Evolutionary conservation across 2,329 filamentous ascomycete species (phyloP).

Genomic region (Paracamarosporium sp.): DNA sequence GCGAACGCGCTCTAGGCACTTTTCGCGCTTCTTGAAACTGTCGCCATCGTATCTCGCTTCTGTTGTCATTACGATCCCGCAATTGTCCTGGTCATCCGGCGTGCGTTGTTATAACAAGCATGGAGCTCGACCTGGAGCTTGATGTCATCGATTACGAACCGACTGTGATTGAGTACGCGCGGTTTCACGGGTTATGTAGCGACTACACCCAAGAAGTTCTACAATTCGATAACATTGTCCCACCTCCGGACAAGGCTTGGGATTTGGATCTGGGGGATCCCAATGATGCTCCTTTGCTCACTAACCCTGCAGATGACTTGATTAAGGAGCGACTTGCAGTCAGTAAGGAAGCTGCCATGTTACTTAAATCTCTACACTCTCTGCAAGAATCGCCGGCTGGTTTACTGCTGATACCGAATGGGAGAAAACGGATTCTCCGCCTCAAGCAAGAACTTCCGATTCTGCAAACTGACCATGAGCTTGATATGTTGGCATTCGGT

Average conservation of each 20-base stretch:
- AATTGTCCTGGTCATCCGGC: too few species aligned
- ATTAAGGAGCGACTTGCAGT: constrained; percentile 37
- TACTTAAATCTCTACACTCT: constrained; percentile 30
- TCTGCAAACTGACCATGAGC: constrained; percentile 52
- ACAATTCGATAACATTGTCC: constrained; percentile 14
- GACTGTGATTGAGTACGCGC: constrained; percentile 56
- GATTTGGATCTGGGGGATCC: constrained; percentile 28
- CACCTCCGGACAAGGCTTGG: constrained; percentile 15
- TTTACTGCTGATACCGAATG: constrained; percentile 1
- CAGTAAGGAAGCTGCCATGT: constrained; percentile 32
- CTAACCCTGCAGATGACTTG: constrained; percentile 20
- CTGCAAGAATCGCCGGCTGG: constrained; percentile 4
- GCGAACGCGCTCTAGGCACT: neutral
- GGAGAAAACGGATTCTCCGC: constrained; percentile 23
- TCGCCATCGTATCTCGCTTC: neutral
- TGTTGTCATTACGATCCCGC: neutral
- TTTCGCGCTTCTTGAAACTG: neutral
- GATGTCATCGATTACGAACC: constrained; percentile 32
- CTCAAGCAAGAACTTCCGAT: constrained; percentile 57
- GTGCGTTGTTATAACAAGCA: neutral
- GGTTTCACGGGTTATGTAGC: constrained; percentile 51
- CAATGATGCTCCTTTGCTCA: constrained; percentile 13
- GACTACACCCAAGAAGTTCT: constrained; percentile 44
- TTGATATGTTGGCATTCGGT: constrained; percentile 52
- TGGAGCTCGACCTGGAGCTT: constrained; percentile 29